phyloP scores from a whole-genome alignment of 495 filamentous ascomycete genomes.

The Penicillium paradoxum region DNA sequence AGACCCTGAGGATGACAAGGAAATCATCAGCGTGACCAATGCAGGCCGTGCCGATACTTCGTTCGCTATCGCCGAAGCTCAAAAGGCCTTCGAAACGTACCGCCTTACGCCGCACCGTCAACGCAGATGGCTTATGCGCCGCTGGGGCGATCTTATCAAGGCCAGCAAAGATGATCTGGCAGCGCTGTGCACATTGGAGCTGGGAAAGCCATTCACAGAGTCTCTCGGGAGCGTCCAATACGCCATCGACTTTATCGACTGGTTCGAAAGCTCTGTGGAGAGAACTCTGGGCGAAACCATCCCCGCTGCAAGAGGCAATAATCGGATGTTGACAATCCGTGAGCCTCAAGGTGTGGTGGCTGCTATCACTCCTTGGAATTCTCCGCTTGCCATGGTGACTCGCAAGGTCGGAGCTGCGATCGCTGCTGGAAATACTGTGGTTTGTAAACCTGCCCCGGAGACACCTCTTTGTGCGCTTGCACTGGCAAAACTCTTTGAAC shows the following conservation, averaged over 20 bases:
- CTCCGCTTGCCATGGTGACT: slow-evolving; percentile 81
- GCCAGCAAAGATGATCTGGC: background rate
- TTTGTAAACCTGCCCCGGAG: slow-evolving; percentile 47
- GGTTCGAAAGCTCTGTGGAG: slow-evolving; percentile 65
- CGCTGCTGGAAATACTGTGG: slow-evolving; percentile 47
- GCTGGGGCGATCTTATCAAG: background rate
- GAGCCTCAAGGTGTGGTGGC: slow-evolving; percentile 37
- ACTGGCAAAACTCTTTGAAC: slow-evolving; percentile 43
- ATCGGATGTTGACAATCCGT: slow-evolving; percentile 26
- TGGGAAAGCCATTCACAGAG: slow-evolving; percentile 62
- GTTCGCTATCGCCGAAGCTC: no score
- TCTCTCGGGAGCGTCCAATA: slow-evolving; percentile 57
- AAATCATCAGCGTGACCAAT: no score
- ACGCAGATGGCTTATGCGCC: background rate
- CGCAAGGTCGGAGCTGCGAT: slow-evolving; percentile 62
- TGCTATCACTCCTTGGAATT: slow-evolving; percentile 62
- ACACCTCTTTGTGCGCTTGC: slow-evolving; percentile 45
- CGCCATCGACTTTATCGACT: slow-evolving; percentile 59
- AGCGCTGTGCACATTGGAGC: slow-evolving; percentile 34
- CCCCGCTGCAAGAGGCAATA: slow-evolving; percentile 45
- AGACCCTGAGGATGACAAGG: no score
- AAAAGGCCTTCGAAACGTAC: background rate
- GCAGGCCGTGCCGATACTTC: no score
- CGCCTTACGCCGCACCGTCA: background rate
- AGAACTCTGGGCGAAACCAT: slow-evolving; percentile 64